These are phyloP conservation scores for Clonostachys chloroleuca DNA, from an alignment of 2,329 filamentous ascomycete species.

Conservation along the genomic window DNA sequence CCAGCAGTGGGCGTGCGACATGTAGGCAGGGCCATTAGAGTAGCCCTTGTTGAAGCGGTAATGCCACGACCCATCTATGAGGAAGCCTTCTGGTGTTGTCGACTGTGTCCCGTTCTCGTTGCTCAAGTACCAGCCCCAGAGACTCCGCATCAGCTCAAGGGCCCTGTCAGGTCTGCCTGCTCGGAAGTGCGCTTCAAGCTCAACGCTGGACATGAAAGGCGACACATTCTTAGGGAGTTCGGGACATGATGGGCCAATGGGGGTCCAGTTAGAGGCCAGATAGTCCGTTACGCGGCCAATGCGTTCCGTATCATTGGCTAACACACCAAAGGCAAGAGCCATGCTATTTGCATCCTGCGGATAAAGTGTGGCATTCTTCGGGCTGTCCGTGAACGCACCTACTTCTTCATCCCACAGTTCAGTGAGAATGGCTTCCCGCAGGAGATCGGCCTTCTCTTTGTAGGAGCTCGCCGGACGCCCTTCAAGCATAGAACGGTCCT, in stretches of 20 bases:
- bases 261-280: slow-evolving; percentile 47
- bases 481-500: not conserved
- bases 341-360: slow-evolving; percentile 59
- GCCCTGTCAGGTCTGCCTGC: slow-evolving; percentile 42
- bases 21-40: slow-evolving; percentile 39
- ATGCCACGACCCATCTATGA: slow-evolving; percentile 49
- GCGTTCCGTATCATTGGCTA: slow-evolving; percentile 6
- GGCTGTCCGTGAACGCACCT: slow-evolving; percentile 49
- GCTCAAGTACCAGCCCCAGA: slow-evolving; percentile 58
- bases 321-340: slow-evolving; percentile 35
- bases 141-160: slow-evolving; percentile 47
- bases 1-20: slow-evolving; percentile 46
- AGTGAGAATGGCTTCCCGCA: slow-evolving; percentile 38
- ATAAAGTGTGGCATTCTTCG: slow-evolving; percentile 41
- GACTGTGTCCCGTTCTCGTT: slow-evolving; percentile 52
- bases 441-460: slow-evolving; percentile 33
- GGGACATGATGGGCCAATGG: slow-evolving; percentile 48
- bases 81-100: slow-evolving; percentile 56
- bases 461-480: too few species aligned
- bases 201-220: slow-evolving; percentile 54
- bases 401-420: slow-evolving; percentile 39
- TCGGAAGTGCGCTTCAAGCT: slow-evolving; percentile 51
- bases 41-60: slow-evolving; percentile 50
- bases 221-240: slow-evolving; percentile 54
- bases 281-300: slow-evolving; percentile 33